Evolutionary conservation across 2,329 filamentous ascomycete species (phyloP).

Genomic region (Purpureocillium takamizusanense): DNA sequence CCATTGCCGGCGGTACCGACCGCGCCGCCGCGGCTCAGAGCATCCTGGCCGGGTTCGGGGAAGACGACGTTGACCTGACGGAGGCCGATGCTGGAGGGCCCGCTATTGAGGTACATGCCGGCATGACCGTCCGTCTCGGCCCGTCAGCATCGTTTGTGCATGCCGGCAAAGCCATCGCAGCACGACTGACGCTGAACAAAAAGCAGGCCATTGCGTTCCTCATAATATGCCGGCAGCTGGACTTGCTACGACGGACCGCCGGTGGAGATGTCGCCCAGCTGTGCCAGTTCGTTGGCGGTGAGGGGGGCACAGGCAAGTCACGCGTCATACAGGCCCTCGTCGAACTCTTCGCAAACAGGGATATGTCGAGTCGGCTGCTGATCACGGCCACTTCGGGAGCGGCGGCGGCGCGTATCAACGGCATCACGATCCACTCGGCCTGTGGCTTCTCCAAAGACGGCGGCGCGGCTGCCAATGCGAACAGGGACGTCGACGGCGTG

Average conservation of each 20-base stretch:
- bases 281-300: not conserved
- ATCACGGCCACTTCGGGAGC: conserved; percentile 4
- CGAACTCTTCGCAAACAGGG: not conserved
- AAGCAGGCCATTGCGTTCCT: conserved; percentile 2
- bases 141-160: not conserved
- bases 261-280: not conserved
- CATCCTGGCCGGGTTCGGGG: too few species aligned
- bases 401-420: conserved; percentile 5
- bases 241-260: not conserved
- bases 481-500: not conserved
- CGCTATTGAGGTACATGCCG: not conserved
- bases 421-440: conserved; percentile 7
- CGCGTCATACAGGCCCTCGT: not conserved
- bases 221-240: conserved; percentile 1
- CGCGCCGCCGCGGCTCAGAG: not conserved
- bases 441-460: conserved; percentile 1
- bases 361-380: conserved; percentile 2
- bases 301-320: not conserved
- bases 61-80: not conserved
- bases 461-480: not conserved
- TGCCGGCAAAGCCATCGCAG: not conserved
- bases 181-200: not conserved
- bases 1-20: not conserved
- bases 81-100: not conserved
- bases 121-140: not conserved